These are phyloP conservation scores for Xylariaceae sp. DNA, from an alignment of 2,329 filamentous ascomycete genomes.

Conservation along the genomic window DNA sequence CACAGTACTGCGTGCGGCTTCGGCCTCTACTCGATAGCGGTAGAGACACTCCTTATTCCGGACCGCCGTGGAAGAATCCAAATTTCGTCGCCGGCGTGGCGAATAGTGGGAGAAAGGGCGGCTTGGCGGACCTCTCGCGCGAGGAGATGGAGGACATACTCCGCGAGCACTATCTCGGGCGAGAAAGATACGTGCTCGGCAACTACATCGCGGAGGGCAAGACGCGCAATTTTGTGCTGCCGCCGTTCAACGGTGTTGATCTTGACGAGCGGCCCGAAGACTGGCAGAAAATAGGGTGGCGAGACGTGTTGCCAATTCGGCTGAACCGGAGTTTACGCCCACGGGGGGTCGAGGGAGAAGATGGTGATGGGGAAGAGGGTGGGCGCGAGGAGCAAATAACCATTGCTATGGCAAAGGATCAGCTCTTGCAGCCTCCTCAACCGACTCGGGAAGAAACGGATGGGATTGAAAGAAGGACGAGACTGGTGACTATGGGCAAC, in stretches of 20 bases:
- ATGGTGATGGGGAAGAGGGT: background rate
- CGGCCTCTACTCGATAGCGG: background rate
- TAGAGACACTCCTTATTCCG: conserved; percentile 2
- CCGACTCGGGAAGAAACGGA: background rate
- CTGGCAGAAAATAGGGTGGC: conserved; percentile 23
- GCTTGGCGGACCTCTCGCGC: background rate
- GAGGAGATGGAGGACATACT: conserved; percentile 28
- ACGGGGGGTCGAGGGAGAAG: background rate
- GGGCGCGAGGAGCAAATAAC: conserved; percentile 1
- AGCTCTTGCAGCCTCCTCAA: background rate
- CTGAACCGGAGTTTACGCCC: background rate
- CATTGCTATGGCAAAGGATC: background rate
- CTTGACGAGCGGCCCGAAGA: conserved; percentile 4
- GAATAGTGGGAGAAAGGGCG: background rate
- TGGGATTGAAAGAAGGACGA: background rate
- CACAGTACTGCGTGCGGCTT: conserved; percentile 31
- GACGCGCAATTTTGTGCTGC: conserved; percentile 19
- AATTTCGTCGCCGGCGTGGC: conserved; percentile 27
- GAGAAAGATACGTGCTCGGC: conserved; percentile 17
- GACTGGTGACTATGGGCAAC: background rate
- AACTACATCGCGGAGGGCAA: conserved; percentile 13
- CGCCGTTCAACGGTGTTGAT: conserved; percentile 29
- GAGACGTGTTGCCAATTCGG: conserved; percentile 23
- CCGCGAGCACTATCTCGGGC: conserved; percentile 23
- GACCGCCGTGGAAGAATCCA: conserved; percentile 34